These are phyloP conservation scores for Cudoniella acicularis DNA, from an alignment of 495 filamentous ascomycete genomes.

Conservation along the genomic window DNA sequence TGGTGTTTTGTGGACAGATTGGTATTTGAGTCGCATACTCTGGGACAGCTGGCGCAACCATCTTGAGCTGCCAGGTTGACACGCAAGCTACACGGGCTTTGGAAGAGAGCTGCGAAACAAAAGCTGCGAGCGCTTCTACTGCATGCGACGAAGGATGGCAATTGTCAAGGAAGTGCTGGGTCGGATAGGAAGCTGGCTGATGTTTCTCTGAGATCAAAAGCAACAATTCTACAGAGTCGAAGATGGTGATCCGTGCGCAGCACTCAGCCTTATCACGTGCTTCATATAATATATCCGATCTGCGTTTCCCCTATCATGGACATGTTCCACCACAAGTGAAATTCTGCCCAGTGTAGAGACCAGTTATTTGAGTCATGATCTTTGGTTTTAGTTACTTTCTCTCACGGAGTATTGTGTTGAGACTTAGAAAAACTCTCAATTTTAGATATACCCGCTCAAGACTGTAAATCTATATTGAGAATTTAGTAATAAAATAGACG, in stretches of 20 bases:
- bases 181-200: neutral
- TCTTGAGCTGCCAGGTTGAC: conserved; percentile 27
- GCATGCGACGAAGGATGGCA: neutral
- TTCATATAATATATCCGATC: no score
- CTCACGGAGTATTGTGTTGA: no score
- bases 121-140: neutral
- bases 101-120: neutral
- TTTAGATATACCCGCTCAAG: no score
- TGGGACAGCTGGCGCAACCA: conserved; percentile 86
- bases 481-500: no score
- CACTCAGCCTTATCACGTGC: conserved; percentile 6
- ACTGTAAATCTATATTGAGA: no score
- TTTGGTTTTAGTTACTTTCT: no score
- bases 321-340: no score
- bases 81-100: neutral
- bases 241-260: neutral
- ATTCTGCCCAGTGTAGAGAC: no score
- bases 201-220: neutral
- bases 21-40: conserved; percentile 57
- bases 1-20: conserved; percentile 12
- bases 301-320: no score
- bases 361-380: no score
- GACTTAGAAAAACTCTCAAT: no score
- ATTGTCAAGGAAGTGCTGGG: neutral
- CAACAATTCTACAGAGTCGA: neutral